Evolutionary conservation across 1,284 basidiomycete species (phyloP).

Genomic region (Trichosporon sp.): DNA sequence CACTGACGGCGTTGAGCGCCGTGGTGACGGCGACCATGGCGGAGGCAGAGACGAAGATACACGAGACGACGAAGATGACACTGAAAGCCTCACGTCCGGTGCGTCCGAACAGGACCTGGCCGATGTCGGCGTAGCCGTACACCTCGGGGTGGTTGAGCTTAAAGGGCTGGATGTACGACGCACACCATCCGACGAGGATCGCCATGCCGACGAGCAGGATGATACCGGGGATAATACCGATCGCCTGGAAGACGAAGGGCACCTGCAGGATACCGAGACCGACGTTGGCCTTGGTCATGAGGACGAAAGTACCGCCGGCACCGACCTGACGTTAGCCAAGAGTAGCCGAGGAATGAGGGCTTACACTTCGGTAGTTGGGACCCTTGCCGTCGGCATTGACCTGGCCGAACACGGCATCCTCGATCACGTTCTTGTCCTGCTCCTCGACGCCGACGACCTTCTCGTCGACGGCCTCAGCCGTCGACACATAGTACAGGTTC

Average conservation of each 20-base stretch:
- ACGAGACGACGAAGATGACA: slow-evolving; percentile 18
- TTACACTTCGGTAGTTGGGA: slow-evolving; percentile 30
- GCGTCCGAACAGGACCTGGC: slow-evolving; percentile 25
- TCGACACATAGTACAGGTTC: background rate
- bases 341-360: background rate
- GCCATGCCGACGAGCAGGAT: slow-evolving; percentile 32
- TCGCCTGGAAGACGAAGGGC: slow-evolving; percentile 29
- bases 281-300: slow-evolving; percentile 34
- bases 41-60: slow-evolving; percentile 23
- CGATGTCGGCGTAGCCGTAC: slow-evolving; percentile 30
- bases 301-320: slow-evolving; percentile 18
- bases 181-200: slow-evolving; percentile 28
- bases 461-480: slow-evolving; percentile 10
- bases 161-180: slow-evolving; percentile 20
- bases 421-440: background rate
- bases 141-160: slow-evolving; percentile 24
- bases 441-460: slow-evolving; percentile 9
- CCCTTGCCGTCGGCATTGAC: slow-evolving; percentile 19
- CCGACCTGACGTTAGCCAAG: slow-evolving; percentile 8
- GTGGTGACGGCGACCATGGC: slow-evolving; percentile 38
- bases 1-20: slow-evolving; percentile 45
- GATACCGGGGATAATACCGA: slow-evolving; percentile 35
- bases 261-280: slow-evolving; percentile 37
- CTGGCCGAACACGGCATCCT: slow-evolving; percentile 33
- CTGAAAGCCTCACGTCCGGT: slow-evolving; percentile 11